phyloP scores from a whole-genome alignment of 352 stramenopile species.

The Phytopythium aichiense region DNA sequence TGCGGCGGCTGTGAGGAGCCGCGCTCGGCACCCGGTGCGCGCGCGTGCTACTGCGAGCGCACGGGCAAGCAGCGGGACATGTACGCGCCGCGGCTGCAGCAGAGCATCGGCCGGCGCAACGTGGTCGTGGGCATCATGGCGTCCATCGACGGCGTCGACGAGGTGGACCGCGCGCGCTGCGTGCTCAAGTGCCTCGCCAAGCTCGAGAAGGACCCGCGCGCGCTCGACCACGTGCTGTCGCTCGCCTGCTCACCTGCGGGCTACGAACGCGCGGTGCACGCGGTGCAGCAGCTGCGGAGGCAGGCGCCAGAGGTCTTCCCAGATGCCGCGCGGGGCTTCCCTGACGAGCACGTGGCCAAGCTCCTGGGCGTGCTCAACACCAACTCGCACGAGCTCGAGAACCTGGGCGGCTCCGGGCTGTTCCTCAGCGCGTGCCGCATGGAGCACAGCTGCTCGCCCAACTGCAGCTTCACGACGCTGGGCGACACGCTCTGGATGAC shows the following conservation, averaged over 20 bases:
- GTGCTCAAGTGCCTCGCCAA: slow-evolving; percentile 68
- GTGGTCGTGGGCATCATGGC: slow-evolving; percentile 54
- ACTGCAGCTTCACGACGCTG: slow-evolving; percentile 75
- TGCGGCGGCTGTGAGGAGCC: slow-evolving; percentile 54
- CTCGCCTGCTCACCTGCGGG: slow-evolving; percentile 34
- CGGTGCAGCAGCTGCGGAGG: slow-evolving; percentile 36
- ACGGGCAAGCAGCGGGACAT: slow-evolving; percentile 23
- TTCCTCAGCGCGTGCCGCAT: slow-evolving; percentile 73
- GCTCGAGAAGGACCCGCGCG: slow-evolving; percentile 37
- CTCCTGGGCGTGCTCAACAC: slow-evolving; percentile 74
- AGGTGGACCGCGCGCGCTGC: slow-evolving; percentile 68
- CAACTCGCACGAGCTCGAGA: slow-evolving; percentile 72
- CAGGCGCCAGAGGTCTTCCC: slow-evolving; percentile 54
- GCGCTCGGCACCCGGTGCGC: slow-evolving; percentile 14
- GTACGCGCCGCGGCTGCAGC: slow-evolving; percentile 39
- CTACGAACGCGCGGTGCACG: slow-evolving; percentile 32
- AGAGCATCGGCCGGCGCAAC: slow-evolving; percentile 38
- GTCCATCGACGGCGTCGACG: slow-evolving; percentile 53
- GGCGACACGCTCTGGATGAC: slow-evolving; percentile 73
- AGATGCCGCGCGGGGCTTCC: slow-evolving; percentile 22
- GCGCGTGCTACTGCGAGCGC: slow-evolving; percentile 33
- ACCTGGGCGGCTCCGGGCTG: slow-evolving; percentile 60
- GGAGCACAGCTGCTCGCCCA: slow-evolving; percentile 68
- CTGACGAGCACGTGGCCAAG: slow-evolving; percentile 51
- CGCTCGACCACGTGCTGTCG: slow-evolving; percentile 40